These are phyloP conservation scores for Aurinia saxatilis DNA, from an alignment of 345 rosid genomes.

Conservation along the genomic window DNA sequence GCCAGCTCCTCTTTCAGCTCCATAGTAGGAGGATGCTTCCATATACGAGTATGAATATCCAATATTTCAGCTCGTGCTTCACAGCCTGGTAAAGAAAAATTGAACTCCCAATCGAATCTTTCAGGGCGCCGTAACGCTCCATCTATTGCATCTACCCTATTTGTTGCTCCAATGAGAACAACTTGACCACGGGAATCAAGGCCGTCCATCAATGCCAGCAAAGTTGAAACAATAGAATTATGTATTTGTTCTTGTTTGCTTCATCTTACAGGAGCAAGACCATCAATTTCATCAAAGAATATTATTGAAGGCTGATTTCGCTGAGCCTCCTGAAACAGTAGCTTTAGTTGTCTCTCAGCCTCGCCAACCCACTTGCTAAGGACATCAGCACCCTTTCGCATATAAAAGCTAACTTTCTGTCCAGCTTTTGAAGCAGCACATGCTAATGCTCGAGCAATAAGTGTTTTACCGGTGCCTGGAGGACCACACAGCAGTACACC, in stretches of 20 bases:
- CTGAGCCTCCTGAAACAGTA: constrained; percentile 98
- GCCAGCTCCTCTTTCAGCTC: constrained; percentile 89
- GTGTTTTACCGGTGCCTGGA: constrained; percentile 98
- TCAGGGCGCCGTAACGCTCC: constrained; percentile 99
- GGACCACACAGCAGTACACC: constrained; percentile 99
- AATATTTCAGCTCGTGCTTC: constrained; percentile 97
- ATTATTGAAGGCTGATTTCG: constrained; percentile 97
- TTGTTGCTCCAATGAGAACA: constrained; percentile 99
- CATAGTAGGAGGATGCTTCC: constrained; percentile 86
- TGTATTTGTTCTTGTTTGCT: constrained; percentile 99
- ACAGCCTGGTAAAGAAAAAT: constrained; percentile 95
- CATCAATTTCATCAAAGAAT: constrained; percentile 99
- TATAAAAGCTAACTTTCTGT: constrained; percentile 98
- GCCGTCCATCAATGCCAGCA: constrained; percentile 99
- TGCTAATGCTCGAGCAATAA: constrained; percentile 98
- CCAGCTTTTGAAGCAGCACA: constrained; percentile 99
- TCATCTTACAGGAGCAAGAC: constrained; percentile 98
- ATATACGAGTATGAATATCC: constrained; percentile 94
- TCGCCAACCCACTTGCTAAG: constrained; percentile 99
- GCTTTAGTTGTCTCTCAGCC: constrained; percentile 97
- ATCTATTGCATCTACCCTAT: constrained; percentile 98
- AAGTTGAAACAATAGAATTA: constrained; percentile 96
- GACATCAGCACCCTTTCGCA: constrained; percentile 99
- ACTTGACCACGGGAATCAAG: constrained; percentile 99
- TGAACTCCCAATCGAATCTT: constrained; percentile 96